phyloP scores from a whole-genome alignment of 2,329 filamentous ascomycete species.

The Pestalotiopsis sp. region DNA sequence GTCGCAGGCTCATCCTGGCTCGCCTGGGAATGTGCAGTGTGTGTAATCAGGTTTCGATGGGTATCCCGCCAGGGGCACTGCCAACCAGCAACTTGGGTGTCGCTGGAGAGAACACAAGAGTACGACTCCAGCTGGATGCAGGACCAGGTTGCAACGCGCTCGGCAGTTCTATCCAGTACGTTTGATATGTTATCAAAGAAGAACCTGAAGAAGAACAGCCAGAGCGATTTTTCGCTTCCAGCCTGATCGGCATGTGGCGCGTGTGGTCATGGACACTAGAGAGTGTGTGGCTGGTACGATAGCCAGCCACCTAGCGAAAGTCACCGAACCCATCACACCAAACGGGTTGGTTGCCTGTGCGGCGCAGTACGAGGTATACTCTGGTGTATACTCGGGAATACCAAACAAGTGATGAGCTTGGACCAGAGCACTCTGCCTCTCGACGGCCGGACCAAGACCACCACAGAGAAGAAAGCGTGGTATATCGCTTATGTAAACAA shows the following conservation, averaged over 20 bases:
- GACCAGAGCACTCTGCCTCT: neutral
- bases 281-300: no score
- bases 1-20: neutral
- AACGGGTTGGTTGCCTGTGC: neutral
- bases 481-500: neutral
- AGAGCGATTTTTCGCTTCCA: no score
- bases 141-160: neutral
- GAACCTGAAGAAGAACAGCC: no score
- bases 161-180: neutral
- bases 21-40: neutral
- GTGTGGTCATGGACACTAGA: no score
- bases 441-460: neutral
- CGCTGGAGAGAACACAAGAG: neutral
- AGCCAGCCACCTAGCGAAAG: neutral
- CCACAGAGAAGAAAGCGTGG: neutral
- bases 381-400: neutral
- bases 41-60: neutral
- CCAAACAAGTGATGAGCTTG: neutral
- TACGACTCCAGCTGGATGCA: neutral
- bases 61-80: neutral
- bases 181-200: no score
- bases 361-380: neutral
- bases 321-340: neutral
- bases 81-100: neutral
- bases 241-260: no score